Evolutionary conservation across 129 eudicot genomes (phyloP), one percentile per base, ranked within the genome.

Genomic region (Helichrysum umbraculigerum): DNA sequence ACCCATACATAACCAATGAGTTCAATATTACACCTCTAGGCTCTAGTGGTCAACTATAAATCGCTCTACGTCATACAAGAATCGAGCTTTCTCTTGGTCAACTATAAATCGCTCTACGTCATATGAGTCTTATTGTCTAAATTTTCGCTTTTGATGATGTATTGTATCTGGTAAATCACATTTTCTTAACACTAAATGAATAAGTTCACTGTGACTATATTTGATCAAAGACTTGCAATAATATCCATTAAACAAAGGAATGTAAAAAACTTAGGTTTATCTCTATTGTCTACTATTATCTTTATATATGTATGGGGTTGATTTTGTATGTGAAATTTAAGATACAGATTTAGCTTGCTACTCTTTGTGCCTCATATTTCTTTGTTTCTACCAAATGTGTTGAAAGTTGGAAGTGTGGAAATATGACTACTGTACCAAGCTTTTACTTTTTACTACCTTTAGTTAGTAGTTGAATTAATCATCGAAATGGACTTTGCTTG

Each of bases 401-500:
- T 73, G 78, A 76, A 58, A 37, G 35, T 21, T 54, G 8, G 8
- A 59, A 57, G 78, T 84, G 76, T 88, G 90, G 67, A 86, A 62
- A 71, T 69, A 82, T 29, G 83, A 82, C 64, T 72, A 60, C n/a
- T n/a, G n/a, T n/a, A n/a, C n/a, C 77, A 71, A 75, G 61, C 69
- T 75, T 70, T 72, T 70, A 66, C 75, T 17, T 78, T 79, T 86
- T 69, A 10, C 63, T 71, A 58, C 75, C 81, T 84, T 82, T 66
- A 72, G 83, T 82, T 66, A 72, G 83, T 35, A 57, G 69, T 65
- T 79, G 75, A 62, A 67, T 77, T 72, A 72, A 60, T 86, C 68
- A 66, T 76, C 72, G 35, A 28, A 52, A 20, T 76, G 83, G 69
- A 87, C 88, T 87, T 90, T 87, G 85, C 88, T 66, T 35, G 71